phyloP scores from a whole-genome alignment of 2,329 filamentous ascomycete species.

The Nannizziopsis barbatae region DNA sequence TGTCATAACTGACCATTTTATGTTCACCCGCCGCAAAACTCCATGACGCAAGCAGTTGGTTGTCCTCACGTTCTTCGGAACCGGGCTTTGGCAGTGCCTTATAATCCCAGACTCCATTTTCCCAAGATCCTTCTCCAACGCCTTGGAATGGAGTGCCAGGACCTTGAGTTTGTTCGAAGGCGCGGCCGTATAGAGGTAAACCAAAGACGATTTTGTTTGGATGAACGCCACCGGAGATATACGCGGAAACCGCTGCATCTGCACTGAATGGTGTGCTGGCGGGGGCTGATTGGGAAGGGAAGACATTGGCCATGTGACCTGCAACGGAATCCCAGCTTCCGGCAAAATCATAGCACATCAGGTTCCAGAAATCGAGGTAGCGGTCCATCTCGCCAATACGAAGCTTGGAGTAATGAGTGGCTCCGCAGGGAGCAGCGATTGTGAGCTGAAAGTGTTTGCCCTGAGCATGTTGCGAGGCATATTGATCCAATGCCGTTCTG shows the following conservation, averaged over 20 bases:
- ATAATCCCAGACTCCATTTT: constrained; percentile 77
- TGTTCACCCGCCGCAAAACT: constrained; percentile 53
- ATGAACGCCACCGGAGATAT: constrained; percentile 54
- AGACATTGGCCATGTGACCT: constrained; percentile 75
- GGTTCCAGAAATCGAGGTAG: constrained; percentile 43
- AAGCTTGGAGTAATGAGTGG: constrained; percentile 35
- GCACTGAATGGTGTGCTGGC: constrained; percentile 68
- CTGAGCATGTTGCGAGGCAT: constrained; percentile 22
- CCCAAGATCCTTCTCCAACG: constrained; percentile 70
- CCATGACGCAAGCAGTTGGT: constrained; percentile 55
- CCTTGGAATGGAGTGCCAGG: constrained; percentile 59
- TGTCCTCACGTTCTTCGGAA: constrained; percentile 51
- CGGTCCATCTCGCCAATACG: constrained; percentile 38
- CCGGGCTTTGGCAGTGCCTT: constrained; percentile 66
- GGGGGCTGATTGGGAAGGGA: constrained; percentile 47
- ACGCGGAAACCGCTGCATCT: constrained; percentile 57
- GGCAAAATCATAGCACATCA: constrained; percentile 81
- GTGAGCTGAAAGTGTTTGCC: constrained; percentile 38
- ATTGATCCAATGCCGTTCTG: constrained; percentile 20
- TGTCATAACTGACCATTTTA: constrained; percentile 68
- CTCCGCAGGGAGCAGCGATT: constrained; percentile 35
- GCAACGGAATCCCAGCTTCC: constrained; percentile 65
- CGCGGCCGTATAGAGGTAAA: constrained; percentile 84
- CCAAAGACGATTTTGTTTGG: constrained; percentile 70
- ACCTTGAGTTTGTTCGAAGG: constrained; percentile 69